Evolutionary conservation across 352 stramenopile species (phyloP).

Genomic region (Pythium brassicae): DNA sequence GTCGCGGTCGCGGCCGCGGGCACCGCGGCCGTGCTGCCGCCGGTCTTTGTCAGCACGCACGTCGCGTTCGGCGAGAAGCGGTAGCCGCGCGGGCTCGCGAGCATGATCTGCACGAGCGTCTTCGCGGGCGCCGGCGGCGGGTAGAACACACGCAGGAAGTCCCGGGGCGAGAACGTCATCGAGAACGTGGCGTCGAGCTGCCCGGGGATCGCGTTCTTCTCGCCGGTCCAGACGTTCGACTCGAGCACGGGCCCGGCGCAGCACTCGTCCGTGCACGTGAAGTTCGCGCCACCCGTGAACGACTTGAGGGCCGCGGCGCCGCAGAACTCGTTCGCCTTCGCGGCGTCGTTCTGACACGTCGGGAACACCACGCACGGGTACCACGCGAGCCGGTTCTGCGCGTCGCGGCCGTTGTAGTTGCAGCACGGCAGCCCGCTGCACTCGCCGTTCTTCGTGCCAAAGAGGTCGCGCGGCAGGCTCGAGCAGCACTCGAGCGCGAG

Average conservation of each 20-base stretch:
- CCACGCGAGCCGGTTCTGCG: constrained; percentile 74
- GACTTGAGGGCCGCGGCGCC: constrained; percentile 42
- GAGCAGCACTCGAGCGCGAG: constrained; percentile 48
- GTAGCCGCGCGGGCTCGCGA: constrained; percentile 64
- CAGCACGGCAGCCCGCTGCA: constrained; percentile 80
- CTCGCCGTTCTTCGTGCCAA: constrained; percentile 53
- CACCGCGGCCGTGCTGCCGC: background rate
- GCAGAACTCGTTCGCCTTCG: constrained; percentile 58
- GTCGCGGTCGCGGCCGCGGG: constrained; percentile 19
- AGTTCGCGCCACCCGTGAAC: constrained; percentile 48
- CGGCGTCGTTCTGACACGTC: constrained; percentile 61
- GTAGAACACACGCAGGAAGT: constrained; percentile 70
- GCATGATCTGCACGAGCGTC: constrained; percentile 69
- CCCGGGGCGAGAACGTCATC: constrained; percentile 64
- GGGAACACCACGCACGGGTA: constrained; percentile 81
- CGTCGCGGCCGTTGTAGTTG: constrained; percentile 48
- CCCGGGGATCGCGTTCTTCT: constrained; percentile 50
- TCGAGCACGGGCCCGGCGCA: constrained; percentile 62
- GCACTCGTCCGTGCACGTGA: constrained; percentile 67
- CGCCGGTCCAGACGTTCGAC: constrained; percentile 67
- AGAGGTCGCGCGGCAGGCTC: constrained; percentile 38
- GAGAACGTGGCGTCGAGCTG: constrained; percentile 75
- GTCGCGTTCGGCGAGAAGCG: constrained; percentile 43
- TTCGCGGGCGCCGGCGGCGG: constrained; percentile 20
- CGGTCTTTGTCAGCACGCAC: constrained; percentile 36